phyloP scores from a whole-genome alignment of 2,329 filamentous ascomycete genomes.

The Fusarium xyrophilum region DNA sequence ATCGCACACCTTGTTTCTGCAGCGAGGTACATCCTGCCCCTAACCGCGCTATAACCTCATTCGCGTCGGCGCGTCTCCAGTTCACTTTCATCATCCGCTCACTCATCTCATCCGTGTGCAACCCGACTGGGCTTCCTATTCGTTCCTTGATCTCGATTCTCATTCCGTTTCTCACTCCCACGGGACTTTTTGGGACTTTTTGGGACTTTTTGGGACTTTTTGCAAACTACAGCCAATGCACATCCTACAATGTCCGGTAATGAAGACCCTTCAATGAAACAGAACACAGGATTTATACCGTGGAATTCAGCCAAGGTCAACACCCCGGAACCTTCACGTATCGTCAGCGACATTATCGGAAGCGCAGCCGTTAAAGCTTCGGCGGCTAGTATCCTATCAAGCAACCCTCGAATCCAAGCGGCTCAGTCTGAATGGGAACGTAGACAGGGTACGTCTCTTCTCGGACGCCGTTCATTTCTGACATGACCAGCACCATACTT shows the following conservation, averaged over 20 bases:
- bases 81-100: neutral
- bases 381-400: constrained; percentile 8
- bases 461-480: neutral
- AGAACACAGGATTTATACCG: constrained; percentile 25
- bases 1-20: constrained; percentile 5
- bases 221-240: neutral
- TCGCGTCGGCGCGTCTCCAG: constrained; percentile 36
- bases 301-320: constrained; percentile 21
- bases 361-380: constrained; percentile 1
- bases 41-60: neutral
- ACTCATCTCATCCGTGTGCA: neutral
- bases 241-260: neutral
- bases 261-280: constrained; percentile 21
- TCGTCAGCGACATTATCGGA: constrained; percentile 38
- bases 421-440: constrained; percentile 45
- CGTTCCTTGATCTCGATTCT: neutral
- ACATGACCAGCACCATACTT: constrained; percentile 12
- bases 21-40: constrained; percentile 10
- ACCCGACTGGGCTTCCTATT: neutral
- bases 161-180: neutral
- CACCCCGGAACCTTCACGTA: constrained; percentile 18
- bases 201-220: neutral
- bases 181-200: neutral
- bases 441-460: constrained; percentile 6
- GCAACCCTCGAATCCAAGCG: constrained; percentile 38